phyloP scores from a whole-genome alignment of 495 filamentous ascomycete species.

The Talaromyces liani region DNA sequence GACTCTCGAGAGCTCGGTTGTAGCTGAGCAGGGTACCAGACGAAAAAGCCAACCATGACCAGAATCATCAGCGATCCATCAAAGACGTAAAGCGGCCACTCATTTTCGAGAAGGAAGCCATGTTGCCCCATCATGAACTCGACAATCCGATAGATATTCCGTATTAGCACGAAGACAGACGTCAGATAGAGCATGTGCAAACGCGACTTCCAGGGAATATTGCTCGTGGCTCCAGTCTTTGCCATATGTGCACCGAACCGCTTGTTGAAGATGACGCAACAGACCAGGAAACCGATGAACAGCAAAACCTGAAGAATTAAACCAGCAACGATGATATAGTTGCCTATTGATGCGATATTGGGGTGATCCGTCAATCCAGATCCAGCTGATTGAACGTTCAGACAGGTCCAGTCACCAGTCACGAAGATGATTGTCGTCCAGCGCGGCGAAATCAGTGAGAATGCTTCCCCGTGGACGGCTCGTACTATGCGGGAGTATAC shows the following conservation, averaged over 20 bases:
- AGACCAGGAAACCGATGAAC: background rate
- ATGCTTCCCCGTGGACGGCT: background rate
- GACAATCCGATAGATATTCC: background rate
- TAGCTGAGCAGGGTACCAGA: background rate
- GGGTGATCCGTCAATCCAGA: background rate
- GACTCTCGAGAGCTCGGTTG: background rate
- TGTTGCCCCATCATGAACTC: constrained; percentile 4
- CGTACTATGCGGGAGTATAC: constrained; percentile 1
- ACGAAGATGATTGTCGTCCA: constrained; percentile 5
- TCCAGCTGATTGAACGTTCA: background rate
- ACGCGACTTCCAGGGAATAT: constrained; percentile 1
- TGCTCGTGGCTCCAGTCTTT: background rate
- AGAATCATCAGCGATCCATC: background rate
- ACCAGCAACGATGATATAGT: constrained; percentile 5
- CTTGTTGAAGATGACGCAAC: constrained; percentile 5
- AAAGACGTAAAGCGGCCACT: constrained; percentile 6
- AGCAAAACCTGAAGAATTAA: constrained; percentile 1
- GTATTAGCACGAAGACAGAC: background rate
- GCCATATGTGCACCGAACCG: background rate
- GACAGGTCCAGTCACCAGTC: background rate
- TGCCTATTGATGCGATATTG: background rate
- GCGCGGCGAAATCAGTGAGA: background rate
- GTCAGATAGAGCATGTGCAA: constrained; percentile 1
- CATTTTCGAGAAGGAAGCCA: background rate
- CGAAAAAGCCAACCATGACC: background rate